Evolutionary conservation across 805 yeast genomes (phyloP), one percentile per base, ranked within the genome.

Genomic region (Sugiyamaella marilandica): DNA sequence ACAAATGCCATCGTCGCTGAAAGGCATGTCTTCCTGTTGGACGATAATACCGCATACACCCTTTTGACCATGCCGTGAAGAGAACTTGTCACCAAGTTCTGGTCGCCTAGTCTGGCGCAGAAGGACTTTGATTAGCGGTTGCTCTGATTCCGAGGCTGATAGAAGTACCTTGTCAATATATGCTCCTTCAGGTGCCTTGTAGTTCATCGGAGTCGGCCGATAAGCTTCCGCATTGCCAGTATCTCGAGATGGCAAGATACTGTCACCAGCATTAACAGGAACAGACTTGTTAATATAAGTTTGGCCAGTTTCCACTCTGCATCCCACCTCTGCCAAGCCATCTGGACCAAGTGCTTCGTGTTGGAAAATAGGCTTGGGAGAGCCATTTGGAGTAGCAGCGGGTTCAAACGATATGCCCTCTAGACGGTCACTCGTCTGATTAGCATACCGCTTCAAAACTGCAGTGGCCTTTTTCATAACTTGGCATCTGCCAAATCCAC

Each of bases 41-140:
- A 92, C 97, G 68, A 92, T 94, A 61, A 94, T 89, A 72, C 99
- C 98, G 75, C 98, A 92, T 31, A 94, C 98, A 81, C 99, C 99
- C 76, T 92, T 92, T 70, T 92, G 99, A 37, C 99, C 99, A 73
- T 92, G 98, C 71, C 99, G 82, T 0, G 97, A 89, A 1, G 97
- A 90, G 65, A 94, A 94, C 70, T 94, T 94, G 66, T 94, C 99
- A 59, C 99, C 99, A 49, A 94, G 74, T 72, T 94, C 99, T 0
- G 99, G 99, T 68, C 98, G 82, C 75, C 99, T 83, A 3, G 97
- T 90, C 67, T 94, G 99, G 67, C 99, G 80, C 55, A 94, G 72
- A 51, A 94, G 74, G 8, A 94, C 98, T 70, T 94, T 94, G 62
- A 94, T 84, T 56, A 94, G 75, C 0, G 96, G 95, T 70, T 91